Percentiles rank a stretch among this genome's conserved stretches.
Conservation (phyloP, 2,329 filamentous ascomycete genomes). For the Ophiocordyceps sinensis region DNA sequence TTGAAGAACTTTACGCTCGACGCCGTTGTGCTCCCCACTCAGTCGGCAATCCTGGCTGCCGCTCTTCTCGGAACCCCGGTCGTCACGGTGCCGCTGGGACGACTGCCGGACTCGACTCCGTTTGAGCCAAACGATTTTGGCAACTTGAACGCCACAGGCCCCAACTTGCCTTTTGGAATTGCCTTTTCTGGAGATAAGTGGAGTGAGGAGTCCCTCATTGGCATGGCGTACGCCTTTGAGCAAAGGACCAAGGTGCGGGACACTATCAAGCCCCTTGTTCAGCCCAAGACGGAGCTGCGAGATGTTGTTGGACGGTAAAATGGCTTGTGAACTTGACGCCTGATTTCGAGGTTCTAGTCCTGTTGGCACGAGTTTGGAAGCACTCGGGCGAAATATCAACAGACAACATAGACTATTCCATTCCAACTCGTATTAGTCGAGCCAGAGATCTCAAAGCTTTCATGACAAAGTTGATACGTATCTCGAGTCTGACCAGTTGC, state of each 20-base stretch:
- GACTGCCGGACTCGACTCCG: not conserved
- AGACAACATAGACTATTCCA: too few species aligned
- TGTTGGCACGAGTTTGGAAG: too few species aligned
- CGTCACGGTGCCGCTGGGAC: not conserved
- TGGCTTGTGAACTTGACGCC: too few species aligned
- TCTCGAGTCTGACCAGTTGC: too few species aligned
- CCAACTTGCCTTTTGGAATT: conserved; percentile 47
- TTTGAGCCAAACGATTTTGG: not conserved
- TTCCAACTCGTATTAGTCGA: too few species aligned
- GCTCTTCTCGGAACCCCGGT: not conserved
- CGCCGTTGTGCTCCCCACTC: not conserved
- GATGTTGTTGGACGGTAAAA: too few species aligned
- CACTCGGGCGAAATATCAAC: too few species aligned
- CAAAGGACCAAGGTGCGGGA: conserved; percentile 30
- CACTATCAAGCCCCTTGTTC: conserved; percentile 12
- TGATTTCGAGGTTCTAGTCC: too few species aligned
- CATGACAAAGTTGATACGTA: too few species aligned
- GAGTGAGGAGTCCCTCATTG: conserved; percentile 45
- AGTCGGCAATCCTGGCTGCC: too few species aligned
- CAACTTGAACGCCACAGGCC: conserved; percentile 10
- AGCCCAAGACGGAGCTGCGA: conserved; percentile 16
- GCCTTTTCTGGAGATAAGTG: conserved; percentile 45
- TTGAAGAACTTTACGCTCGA: not conserved
- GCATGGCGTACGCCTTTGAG: conserved; percentile 55
- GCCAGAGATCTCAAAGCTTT: too few species aligned